These are phyloP conservation scores for Fibroporia radiculosa DNA, from an alignment of 768 basidiomycete species.

Conservation along the genomic window DNA sequence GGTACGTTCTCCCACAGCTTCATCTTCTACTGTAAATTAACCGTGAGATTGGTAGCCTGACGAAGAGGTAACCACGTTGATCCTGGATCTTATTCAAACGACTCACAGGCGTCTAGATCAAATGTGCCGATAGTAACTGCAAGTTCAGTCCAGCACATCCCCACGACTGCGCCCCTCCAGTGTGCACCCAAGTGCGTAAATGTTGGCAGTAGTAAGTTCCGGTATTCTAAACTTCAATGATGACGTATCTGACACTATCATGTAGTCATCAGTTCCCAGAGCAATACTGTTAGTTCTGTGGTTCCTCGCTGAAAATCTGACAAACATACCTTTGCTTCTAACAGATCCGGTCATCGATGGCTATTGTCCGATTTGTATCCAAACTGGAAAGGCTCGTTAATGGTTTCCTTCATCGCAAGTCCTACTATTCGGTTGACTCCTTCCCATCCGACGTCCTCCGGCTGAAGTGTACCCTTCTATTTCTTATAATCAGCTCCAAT, in stretches of 20 bases:
- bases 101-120: slow-evolving; percentile 37
- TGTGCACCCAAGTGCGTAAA: slow-evolving; percentile 47
- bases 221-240: slow-evolving; percentile 15
- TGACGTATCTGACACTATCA: slow-evolving; percentile 10
- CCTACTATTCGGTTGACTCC: too few relatives aligned
- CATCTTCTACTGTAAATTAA: slow-evolving; percentile 7
- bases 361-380: slow-evolving; percentile 22
- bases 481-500: neutral
- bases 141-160: slow-evolving; percentile 67
- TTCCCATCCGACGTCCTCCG: too few relatives aligned
- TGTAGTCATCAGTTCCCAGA: slow-evolving; percentile 64
- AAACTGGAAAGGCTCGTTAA: slow-evolving; percentile 7
- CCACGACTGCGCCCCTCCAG: slow-evolving; percentile 43
- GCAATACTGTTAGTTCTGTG: slow-evolving; percentile 48
- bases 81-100: slow-evolving; percentile 13
- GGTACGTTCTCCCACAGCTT: slow-evolving; percentile 30
- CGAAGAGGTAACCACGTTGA: slow-evolving; percentile 38
- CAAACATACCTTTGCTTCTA: slow-evolving; percentile 2
- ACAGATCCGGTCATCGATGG: slow-evolving; percentile 24
- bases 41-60: slow-evolving; percentile 39
- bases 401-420: neutral
- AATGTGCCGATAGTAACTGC: slow-evolving; percentile 58
- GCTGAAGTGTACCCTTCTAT: neutral
- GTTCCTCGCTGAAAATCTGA: slow-evolving; percentile 6
- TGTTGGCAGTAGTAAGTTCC: slow-evolving; percentile 74